Base-by-base conservation (phyloP, 208 protist species). In the Vickermania ingenoplastis region DNA sequence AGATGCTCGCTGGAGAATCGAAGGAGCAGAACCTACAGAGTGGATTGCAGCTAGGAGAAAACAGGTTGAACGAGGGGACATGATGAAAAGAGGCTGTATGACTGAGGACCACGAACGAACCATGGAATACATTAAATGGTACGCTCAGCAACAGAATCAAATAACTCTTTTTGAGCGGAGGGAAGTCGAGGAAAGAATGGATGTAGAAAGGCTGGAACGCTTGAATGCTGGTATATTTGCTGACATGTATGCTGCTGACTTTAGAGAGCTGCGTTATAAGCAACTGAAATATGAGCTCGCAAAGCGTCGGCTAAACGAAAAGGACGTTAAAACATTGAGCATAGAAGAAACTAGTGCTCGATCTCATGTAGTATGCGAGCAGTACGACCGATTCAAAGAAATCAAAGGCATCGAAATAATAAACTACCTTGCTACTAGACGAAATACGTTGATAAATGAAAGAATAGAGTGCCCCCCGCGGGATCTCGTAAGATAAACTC, bases 121-220 rank as follows among this genome's bases (percentile, higher is more conserved):
- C 25, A 26, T 73, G 27, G 56, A 50, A 13, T 67, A 61, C 28
- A 58, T 58, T 59, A 30, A 50, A 13, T 64, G 58, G 50, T 57
- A 71, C 24, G 41, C 54, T 23, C 29, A 52, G 27, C 61, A 72
- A 30, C 49, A 29, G 25, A 60, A 76, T 28, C 69, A 81, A 54
- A 31, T 75, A 4, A 63, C 67, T 22, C 45, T 76, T 30, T 66
- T 76, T 65, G 61, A 70, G 26, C 31, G 68, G 21, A 69, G 53
- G 48, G 75, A 81, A 50, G 22, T 59, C 23, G 62, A 81, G 50
- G 75, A 76, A 52, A 48, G 75, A 26, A 58, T 76, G 24, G 69
- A 76, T 52, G 53, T 76, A n/a, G 75, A 76, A 53, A 21, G 66
- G 24, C 64, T 71, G 31, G 62, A 81, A 48, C 69, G 65, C 13